Conservation (phyloP, 192 early-diverging fungal species). For the Entomortierella parvispora region DNA sequence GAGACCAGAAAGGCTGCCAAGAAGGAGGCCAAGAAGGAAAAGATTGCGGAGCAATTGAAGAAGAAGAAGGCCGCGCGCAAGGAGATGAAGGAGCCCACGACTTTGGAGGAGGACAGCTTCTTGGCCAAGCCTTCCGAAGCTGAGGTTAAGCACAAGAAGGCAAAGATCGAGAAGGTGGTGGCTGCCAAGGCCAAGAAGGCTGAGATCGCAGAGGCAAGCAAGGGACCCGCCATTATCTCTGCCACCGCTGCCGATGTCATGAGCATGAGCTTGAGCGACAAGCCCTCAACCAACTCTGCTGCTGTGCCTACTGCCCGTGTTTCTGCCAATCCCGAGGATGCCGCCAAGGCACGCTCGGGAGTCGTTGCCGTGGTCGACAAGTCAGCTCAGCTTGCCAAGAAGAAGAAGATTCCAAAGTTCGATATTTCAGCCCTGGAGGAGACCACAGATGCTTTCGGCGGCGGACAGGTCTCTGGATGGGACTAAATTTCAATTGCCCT, state of each 20-base stretch:
- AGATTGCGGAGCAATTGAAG: conserved; percentile 10
- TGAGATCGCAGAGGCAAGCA: not conserved
- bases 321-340: conserved; percentile 28
- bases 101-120: conserved; percentile 42
- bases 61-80: conserved; percentile 45
- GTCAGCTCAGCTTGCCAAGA: conserved; percentile 54
- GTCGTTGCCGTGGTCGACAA: conserved; percentile 60
- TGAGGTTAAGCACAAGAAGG: conserved; percentile 42
- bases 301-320: conserved; percentile 1
- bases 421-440: conserved; percentile 57
- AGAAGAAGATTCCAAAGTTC: conserved; percentile 57
- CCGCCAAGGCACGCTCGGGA: conserved; percentile 48
- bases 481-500: conserved; percentile 31
- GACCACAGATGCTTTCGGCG: conserved; percentile 46
- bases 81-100: conserved; percentile 41
- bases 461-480: conserved; percentile 35
- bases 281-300: not conserved
- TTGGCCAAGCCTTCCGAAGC: conserved; percentile 36
- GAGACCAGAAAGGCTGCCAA: conserved; percentile 24
- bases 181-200: not conserved
- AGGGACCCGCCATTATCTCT: conserved; percentile 2
- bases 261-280: not conserved
- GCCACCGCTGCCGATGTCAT: not conserved
- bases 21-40: conserved; percentile 46
- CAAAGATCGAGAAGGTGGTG: conserved; percentile 24